Conservation (phyloP, 2,329 filamentous ascomycete genomes). For the Incumbomyces delicatus region DNA sequence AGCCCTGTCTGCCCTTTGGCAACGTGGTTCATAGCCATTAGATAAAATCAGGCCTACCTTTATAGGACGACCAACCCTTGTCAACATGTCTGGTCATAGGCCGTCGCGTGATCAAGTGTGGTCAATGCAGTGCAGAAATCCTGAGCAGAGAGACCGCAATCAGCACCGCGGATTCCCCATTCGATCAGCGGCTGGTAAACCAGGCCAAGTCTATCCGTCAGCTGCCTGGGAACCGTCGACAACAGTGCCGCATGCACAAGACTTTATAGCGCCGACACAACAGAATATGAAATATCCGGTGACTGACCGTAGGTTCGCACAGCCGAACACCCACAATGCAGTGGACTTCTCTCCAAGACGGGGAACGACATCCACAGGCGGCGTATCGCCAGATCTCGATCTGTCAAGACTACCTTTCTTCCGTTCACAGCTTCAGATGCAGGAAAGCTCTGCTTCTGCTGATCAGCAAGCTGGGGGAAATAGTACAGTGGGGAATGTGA, state of each 20-base stretch:
- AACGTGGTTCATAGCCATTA: too few relatives aligned
- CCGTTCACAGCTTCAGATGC: neutral
- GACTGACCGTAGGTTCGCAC: neutral
- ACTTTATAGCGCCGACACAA: neutral
- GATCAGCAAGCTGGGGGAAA: neutral
- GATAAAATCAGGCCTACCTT: neutral
- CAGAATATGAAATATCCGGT: neutral
- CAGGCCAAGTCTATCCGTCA: neutral
- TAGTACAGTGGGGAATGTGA: neutral
- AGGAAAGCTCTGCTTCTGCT: neutral
- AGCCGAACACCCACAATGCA: neutral
- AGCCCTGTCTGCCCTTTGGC: too few relatives aligned
- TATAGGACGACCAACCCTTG: neutral
- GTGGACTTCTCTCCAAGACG: neutral
- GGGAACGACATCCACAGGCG: neutral
- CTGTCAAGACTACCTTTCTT: neutral
- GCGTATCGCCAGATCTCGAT: neutral
- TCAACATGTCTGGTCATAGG: neutral
- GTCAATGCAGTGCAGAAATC: neutral
- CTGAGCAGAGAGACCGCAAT: too few relatives aligned
- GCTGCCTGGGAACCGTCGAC: neutral
- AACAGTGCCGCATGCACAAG: neutral
- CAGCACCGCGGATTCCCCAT: too few relatives aligned
- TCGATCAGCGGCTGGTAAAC: too few relatives aligned
- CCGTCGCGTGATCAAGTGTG: neutral